Percentiles rank a stretch among this genome's conserved stretches.
These are phyloP conservation scores for Colletotrichum sp. DNA, from an alignment of 2,329 filamentous ascomycete species.

Conservation along the genomic window DNA sequence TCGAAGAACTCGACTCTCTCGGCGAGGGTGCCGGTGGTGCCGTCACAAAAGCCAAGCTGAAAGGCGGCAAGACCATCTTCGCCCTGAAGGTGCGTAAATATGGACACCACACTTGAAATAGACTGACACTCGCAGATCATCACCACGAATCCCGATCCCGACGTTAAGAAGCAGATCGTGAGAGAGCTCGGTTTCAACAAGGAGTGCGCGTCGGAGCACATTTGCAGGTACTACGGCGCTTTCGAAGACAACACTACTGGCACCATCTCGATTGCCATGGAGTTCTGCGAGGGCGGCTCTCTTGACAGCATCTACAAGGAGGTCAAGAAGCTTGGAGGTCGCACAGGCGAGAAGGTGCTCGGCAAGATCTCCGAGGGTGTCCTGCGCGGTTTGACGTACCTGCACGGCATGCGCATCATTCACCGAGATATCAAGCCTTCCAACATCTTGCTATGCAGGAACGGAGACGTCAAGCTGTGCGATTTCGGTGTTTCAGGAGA, in stretches of 20 bases:
- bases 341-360: conserved; percentile 95
- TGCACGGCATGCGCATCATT: conserved; percentile 95
- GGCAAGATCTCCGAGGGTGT: conserved; percentile 97
- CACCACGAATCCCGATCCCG: conserved; percentile 95
- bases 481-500: conserved; percentile 98
- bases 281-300: conserved; percentile 96
- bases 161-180: conserved; percentile 98
- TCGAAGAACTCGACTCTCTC: conserved; percentile 85
- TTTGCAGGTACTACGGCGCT: conserved; percentile 96
- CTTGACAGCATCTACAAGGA: conserved; percentile 97
- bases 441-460: conserved; percentile 92
- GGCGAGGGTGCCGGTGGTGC: conserved; percentile 96
- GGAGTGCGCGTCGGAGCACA: conserved; percentile 92
- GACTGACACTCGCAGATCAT: conserved; percentile 70
- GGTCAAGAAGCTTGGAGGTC: conserved; percentile 91
- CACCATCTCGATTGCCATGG: conserved; percentile 98
- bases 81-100: conserved; percentile 78
- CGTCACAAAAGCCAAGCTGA: conserved; percentile 88
- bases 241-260: conserved; percentile 96
- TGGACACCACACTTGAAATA: not conserved
- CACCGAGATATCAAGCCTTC: conserved; percentile 99
- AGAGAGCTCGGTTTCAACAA: conserved; percentile 98
- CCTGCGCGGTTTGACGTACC: conserved; percentile 89
- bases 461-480: conserved; percentile 95
- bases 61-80: conserved; percentile 92